Percentiles rank a stretch among this genome's conserved stretches.
Conservation (phyloP, 495 filamentous ascomycete species). For the Cudoniella acicularis region DNA sequence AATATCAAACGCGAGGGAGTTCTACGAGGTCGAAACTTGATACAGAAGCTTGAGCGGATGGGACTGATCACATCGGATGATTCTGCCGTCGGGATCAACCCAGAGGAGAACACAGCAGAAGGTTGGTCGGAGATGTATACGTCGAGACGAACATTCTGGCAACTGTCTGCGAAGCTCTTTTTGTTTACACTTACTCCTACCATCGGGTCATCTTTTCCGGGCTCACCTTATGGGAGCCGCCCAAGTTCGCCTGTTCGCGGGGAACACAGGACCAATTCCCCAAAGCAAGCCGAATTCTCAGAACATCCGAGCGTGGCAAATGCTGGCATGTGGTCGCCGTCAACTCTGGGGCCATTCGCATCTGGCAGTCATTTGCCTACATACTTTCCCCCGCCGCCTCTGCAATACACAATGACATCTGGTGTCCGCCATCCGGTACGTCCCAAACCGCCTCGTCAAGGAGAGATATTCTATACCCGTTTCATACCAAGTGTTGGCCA, state of each 20-base stretch:
- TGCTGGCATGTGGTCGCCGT: slow-evolving; percentile 24
- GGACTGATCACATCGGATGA: slow-evolving; percentile 74
- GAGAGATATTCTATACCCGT: slow-evolving; percentile 84
- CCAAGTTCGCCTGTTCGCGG: slow-evolving; percentile 29
- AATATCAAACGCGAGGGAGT: slow-evolving; percentile 82
- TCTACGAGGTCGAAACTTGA: slow-evolving; percentile 71
- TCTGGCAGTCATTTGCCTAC: slow-evolving; percentile 81
- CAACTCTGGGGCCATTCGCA: slow-evolving; percentile 61
- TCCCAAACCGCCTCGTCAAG: slow-evolving; percentile 83
- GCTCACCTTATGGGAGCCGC: slow-evolving; percentile 48
- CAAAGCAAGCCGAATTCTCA: slow-evolving; percentile 14
- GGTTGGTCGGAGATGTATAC: slow-evolving; percentile 81
- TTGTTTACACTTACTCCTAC: slow-evolving; percentile 78
- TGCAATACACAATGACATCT: slow-evolving; percentile 77
- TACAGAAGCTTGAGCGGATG: slow-evolving; percentile 94
- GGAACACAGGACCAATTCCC: slow-evolving; percentile 16
- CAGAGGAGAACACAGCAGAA: slow-evolving; percentile 56
- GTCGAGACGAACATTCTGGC: slow-evolving; percentile 82
- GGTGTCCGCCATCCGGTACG: slow-evolving; percentile 81
- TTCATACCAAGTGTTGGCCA: slow-evolving; percentile 79
- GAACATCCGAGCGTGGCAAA: background rate
- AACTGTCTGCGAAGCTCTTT: slow-evolving; percentile 80
- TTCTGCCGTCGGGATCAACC: slow-evolving; percentile 64
- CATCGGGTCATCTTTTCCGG: slow-evolving; percentile 48
- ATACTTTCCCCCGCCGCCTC: slow-evolving; percentile 79